Evolutionary conservation across 192 early-diverging fungal species (phyloP).

Genomic region (Coemansia sp.): DNA sequence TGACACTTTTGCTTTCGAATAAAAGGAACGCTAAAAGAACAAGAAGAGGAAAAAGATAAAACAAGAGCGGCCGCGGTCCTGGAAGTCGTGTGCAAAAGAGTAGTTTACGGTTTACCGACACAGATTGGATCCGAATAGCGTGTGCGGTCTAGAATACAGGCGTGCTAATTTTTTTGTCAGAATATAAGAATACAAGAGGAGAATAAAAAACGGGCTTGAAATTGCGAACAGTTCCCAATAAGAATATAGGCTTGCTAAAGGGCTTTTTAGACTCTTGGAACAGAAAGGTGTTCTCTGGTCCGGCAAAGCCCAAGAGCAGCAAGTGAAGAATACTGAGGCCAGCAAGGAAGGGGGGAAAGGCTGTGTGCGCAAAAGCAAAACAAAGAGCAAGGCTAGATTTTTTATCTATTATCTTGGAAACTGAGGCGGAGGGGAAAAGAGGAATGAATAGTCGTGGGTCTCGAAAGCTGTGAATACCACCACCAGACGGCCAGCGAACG

Average conservation of each 20-base stretch:
- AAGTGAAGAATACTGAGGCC: background rate
- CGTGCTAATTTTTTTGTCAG: background rate
- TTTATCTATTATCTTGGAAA: background rate
- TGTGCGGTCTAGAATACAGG: slow-evolving; percentile 5
- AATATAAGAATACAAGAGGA: background rate
- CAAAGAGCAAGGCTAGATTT: background rate
- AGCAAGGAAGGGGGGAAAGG: background rate
- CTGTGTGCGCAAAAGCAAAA: slow-evolving; percentile 7
- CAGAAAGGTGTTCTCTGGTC: slow-evolving; percentile 1
- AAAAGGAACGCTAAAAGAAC: slow-evolving; percentile 4
- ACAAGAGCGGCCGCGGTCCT: background rate
- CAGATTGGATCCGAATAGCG: background rate
- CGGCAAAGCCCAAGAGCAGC: slow-evolving; percentile 1
- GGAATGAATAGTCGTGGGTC: background rate
- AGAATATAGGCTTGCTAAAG: background rate
- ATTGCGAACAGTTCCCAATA: slow-evolving; percentile 3
- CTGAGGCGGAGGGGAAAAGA: background rate
- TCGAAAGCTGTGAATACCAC: background rate
- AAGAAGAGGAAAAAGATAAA: background rate
- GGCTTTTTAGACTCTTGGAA: slow-evolving; percentile 4
- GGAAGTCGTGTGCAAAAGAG: background rate
- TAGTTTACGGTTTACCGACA: background rate
- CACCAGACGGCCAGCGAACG: background rate
- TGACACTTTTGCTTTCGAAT: slow-evolving; percentile 1
- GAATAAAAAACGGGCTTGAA: background rate